These are phyloP conservation scores for Odontarrhena argentea DNA, from an alignment of 345 rosid species.

Conservation along the genomic window DNA sequence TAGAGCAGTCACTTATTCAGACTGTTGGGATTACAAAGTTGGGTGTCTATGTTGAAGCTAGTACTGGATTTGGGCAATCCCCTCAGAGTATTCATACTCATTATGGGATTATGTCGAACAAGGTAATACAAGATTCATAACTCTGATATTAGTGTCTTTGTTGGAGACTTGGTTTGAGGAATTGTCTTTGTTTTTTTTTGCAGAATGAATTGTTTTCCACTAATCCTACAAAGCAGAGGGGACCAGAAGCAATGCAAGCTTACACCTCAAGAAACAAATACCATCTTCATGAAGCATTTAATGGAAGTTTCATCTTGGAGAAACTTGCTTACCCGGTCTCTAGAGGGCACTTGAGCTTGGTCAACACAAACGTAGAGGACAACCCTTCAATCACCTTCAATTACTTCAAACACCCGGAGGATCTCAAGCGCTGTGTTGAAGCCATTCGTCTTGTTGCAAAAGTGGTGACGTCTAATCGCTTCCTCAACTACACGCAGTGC, in stretches of 20 bases:
- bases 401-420: constrained; percentile 79
- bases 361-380: constrained; percentile 68
- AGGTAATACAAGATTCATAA: constrained; percentile 50
- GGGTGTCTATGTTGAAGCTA: constrained; percentile 92
- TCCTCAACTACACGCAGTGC: constrained; percentile 59
- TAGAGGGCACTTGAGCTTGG: constrained; percentile 66
- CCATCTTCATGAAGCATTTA: constrained; percentile 76
- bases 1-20: constrained; percentile 75
- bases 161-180: constrained; percentile 26
- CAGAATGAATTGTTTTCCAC: constrained; percentile 58
- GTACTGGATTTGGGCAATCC: constrained; percentile 89
- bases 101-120: constrained; percentile 79
- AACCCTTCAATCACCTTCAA: constrained; percentile 91
- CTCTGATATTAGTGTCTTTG: not conserved
- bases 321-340: constrained; percentile 75
- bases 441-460: constrained; percentile 64
- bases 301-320: constrained; percentile 91
- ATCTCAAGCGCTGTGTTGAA: constrained; percentile 69
- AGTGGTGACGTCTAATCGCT: constrained; percentile 64
- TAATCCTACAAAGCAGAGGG: constrained; percentile 68
- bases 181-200: constrained; percentile 11
- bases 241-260: constrained; percentile 59
- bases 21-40: constrained; percentile 88
- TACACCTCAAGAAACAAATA: constrained; percentile 56
- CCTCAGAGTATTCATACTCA: constrained; percentile 71